Conservation (phyloP, 108 stramenopile species). For the Poteriospumella lacustris region DNA sequence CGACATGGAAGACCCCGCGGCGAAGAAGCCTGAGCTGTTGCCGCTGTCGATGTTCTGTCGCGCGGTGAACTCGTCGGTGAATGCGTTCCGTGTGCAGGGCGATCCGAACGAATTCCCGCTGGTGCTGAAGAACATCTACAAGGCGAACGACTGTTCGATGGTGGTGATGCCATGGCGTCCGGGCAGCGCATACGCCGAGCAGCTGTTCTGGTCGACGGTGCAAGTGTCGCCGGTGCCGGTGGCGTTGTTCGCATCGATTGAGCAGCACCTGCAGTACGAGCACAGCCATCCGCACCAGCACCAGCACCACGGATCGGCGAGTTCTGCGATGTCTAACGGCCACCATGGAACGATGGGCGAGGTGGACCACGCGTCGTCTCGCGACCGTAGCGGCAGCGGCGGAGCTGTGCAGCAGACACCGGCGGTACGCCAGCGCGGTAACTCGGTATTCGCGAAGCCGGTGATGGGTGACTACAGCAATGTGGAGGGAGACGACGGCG, state of each 20-base stretch:
- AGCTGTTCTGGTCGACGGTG: not conserved
- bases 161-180: not conserved
- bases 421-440: no score
- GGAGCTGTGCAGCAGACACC: no score
- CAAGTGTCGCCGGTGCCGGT: not conserved
- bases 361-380: no score
- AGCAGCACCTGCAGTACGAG: no score
- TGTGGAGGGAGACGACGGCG: no score
- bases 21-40: not conserved
- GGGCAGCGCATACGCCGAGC: not conserved
- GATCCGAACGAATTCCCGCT: conserved; percentile 11
- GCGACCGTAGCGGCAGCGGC: no score
- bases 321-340: no score
- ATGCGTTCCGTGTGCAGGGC: not conserved
- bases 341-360: no score
- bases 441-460: no score
- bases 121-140: not conserved
- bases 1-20: not conserved
- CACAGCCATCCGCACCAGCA: no score
- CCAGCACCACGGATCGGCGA: no score
- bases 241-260: not conserved
- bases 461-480: no score
- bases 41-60: not conserved
- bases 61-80: not conserved
- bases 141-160: not conserved